Evolutionary conservation across 805 yeast species (phyloP).

Genomic region (Suhomyces tanzawaensis): DNA sequence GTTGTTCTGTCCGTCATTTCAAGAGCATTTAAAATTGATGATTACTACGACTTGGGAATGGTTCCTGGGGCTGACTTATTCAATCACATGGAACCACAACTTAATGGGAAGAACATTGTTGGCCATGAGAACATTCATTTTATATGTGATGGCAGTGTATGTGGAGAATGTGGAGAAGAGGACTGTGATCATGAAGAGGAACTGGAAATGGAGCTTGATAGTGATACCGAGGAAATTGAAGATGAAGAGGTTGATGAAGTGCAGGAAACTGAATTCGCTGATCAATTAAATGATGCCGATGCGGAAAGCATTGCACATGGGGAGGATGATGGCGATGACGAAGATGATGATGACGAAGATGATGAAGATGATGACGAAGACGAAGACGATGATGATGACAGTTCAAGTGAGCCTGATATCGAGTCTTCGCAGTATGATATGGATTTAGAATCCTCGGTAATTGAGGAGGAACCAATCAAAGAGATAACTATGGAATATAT

Average conservation of each 20-base stretch:
- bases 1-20: constrained; percentile 63
- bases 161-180: constrained; percentile 23
- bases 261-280: constrained; percentile 15
- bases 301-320: constrained; percentile 13
- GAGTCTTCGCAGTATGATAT: constrained; percentile 28
- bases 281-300: constrained; percentile 13
- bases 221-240: constrained; percentile 18
- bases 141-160: constrained; percentile 38
- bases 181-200: constrained; percentile 22
- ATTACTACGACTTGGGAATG: constrained; percentile 66
- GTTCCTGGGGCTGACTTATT: constrained; percentile 93
- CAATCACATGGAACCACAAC: constrained; percentile 57
- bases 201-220: constrained; percentile 14
- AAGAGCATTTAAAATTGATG: constrained; percentile 79
- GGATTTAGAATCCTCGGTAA: constrained; percentile 8
- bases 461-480: constrained; percentile 10
- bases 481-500: constrained; percentile 33
- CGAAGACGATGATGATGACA: constrained; percentile 13
- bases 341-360: constrained; percentile 16
- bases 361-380: constrained; percentile 5
- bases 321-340: constrained; percentile 14
- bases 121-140: constrained; percentile 63
- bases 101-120: constrained; percentile 11
- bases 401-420: constrained; percentile 12
- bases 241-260: constrained; percentile 19